A percentile compares a stretch with the other conserved stretches of the same genome.
Conservation (phyloP, 371 early-diverging fungal genomes). For the Smittium culicis region DNA sequence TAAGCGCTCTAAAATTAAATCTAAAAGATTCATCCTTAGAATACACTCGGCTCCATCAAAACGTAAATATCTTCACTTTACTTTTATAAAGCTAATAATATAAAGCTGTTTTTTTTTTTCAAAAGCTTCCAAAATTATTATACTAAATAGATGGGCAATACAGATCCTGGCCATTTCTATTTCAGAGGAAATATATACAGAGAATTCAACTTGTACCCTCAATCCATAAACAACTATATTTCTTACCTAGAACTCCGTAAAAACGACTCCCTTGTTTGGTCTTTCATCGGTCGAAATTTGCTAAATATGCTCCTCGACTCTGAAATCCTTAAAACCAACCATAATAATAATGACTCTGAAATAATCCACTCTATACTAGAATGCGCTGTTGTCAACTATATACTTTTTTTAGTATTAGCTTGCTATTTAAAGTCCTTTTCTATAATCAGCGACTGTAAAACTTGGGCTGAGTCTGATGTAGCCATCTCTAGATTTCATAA, state of each 20-base stretch:
- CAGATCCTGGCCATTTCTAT: conserved; percentile 8
- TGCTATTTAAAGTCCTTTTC: conserved; percentile 15
- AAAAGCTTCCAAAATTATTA: too few relatives aligned
- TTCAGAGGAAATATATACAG: conserved; percentile 8
- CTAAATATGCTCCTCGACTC: conserved; percentile 9
- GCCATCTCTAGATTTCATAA: conserved; percentile 14
- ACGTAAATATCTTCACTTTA: conserved; percentile 12
- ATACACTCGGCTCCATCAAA: conserved; percentile 17
- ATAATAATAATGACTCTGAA: background rate
- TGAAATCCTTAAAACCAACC: background rate
- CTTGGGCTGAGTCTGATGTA: conserved; percentile 16
- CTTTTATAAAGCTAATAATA: too few relatives aligned
- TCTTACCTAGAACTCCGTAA: conserved; percentile 2
- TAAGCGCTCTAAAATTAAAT: conserved; percentile 13
- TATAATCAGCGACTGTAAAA: conserved; percentile 18
- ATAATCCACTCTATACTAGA: too few relatives aligned
- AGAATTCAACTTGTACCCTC: background rate
- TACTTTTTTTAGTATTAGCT: conserved; percentile 16
- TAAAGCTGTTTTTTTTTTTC: too few relatives aligned
- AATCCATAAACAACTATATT: conserved; percentile 1
- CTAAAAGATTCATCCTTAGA: conserved; percentile 15
- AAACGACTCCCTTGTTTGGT: conserved; percentile 3
- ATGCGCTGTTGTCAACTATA: background rate
- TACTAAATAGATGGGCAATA: conserved; percentile 16
- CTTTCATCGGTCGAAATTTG: conserved; percentile 21